phyloP scores from a whole-genome alignment of 345 rosid genomes.

The Punica granatum region DNA sequence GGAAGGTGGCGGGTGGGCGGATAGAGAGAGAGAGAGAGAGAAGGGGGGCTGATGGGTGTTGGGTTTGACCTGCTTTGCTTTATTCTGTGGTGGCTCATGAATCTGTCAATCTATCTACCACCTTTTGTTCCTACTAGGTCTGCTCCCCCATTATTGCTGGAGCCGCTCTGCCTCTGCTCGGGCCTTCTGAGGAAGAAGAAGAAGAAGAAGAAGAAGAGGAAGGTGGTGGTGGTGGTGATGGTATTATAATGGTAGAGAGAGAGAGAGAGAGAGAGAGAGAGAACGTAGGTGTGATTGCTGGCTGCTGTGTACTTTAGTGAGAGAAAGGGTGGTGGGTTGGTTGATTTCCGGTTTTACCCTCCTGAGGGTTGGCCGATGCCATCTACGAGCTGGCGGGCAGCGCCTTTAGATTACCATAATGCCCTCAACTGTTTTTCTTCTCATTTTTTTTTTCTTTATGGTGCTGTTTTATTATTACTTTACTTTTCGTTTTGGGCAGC shows the following conservation, averaged over 20 bases:
- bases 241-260: constrained; percentile 3
- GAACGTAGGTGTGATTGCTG: constrained; percentile 8
- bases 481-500: not conserved
- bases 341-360: constrained; percentile 30
- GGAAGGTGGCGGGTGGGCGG: not conserved
- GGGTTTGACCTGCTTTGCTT: too few species aligned
- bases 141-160: constrained; percentile 2
- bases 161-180: constrained; percentile 10
- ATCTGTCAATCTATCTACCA: constrained; percentile 40
- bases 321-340: not conserved
- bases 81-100: constrained; percentile 45
- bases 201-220: constrained; percentile 7
- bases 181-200: constrained; percentile 5
- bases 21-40: not conserved
- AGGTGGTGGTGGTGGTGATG: constrained; percentile 15
- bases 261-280: not conserved
- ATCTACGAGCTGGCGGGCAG: not conserved
- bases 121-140: constrained; percentile 20
- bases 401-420: constrained; percentile 13
- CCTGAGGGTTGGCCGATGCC: not conserved
- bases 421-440: constrained; percentile 8
- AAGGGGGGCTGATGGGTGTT: constrained; percentile 1
- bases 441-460: too few species aligned
- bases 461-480: too few species aligned
- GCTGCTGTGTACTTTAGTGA: constrained; percentile 7